A percentile compares a stretch with the other conserved stretches of the same genome.
Conservation (phyloP, 2,329 filamentous ascomycete genomes). For the Epichloe uncinata region DNA sequence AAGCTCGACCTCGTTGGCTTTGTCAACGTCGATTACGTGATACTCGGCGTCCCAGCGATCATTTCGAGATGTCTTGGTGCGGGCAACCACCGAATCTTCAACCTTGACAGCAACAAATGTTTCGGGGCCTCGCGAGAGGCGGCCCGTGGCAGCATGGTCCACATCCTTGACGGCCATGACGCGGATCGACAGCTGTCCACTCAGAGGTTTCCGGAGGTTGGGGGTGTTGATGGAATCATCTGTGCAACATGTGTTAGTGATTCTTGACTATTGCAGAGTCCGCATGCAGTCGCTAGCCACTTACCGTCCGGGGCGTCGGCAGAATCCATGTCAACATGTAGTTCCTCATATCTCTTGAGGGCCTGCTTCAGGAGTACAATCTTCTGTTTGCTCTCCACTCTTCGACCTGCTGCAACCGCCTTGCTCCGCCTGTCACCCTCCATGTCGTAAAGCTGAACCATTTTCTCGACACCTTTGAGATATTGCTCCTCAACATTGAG, state of each 20-base stretch:
- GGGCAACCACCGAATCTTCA: constrained; percentile 81
- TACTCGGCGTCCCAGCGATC: constrained; percentile 88
- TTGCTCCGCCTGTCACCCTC: constrained; percentile 95
- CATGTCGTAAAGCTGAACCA: constrained; percentile 95
- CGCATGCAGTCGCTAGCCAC: constrained; percentile 17
- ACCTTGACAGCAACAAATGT: constrained; percentile 96
- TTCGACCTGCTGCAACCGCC: constrained; percentile 76
- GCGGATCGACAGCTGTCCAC: constrained; percentile 74
- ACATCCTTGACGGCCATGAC: constrained; percentile 87
- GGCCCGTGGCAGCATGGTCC: constrained; percentile 73
- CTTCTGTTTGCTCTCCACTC: constrained; percentile 94
- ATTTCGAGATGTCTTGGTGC: constrained; percentile 71
- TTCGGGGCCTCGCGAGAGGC: constrained; percentile 82
- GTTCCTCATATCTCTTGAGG: constrained; percentile 89
- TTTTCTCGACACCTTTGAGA: constrained; percentile 97
- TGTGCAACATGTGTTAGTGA: constrained; percentile 20
- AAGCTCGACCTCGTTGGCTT: constrained; percentile 95
- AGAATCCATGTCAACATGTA: constrained; percentile 84
- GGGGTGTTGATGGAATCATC: constrained; percentile 95
- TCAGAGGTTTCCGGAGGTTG: constrained; percentile 90
- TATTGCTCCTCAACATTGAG: constrained; percentile 98
- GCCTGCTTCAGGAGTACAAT: constrained; percentile 92
- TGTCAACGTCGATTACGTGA: constrained; percentile 89
- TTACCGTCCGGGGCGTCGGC: constrained; percentile 69
- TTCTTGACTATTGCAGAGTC: background rate